Percentiles rank a stretch among this genome's conserved stretches.
These are phyloP conservation scores for Avicennia marina DNA, from an alignment of 257 asterid species.

Conservation along the genomic window DNA sequence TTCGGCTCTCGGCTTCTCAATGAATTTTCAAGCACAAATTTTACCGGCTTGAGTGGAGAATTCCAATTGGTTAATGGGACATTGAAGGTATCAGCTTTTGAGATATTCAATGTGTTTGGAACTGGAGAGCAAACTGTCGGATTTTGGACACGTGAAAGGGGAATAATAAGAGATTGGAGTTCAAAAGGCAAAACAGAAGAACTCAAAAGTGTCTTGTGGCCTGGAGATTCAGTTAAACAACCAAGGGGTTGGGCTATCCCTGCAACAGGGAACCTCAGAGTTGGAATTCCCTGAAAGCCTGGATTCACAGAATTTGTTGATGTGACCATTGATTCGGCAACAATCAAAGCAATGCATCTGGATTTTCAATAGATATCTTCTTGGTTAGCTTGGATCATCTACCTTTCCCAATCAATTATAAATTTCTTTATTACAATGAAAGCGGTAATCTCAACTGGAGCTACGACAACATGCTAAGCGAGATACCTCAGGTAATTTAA, in stretches of 20 bases:
- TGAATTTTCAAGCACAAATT: constrained; percentile 25
- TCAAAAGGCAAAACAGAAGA: constrained; percentile 4
- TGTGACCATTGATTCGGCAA: constrained; percentile 12
- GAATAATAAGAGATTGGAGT: constrained; percentile 9
- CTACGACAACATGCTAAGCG: constrained; percentile 11
- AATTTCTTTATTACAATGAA: constrained; percentile 9
- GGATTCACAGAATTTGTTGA: constrained; percentile 38
- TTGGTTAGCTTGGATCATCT: constrained; percentile 8
- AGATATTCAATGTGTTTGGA: constrained; percentile 50
- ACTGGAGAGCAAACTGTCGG: constrained; percentile 48
- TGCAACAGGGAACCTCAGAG: constrained; percentile 23
- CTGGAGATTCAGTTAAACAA: constrained; percentile 31
- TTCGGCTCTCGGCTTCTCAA: constrained; percentile 39
- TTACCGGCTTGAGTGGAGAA: constrained; percentile 50
- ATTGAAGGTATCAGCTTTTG: constrained; percentile 32
- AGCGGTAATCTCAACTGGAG: background rate
- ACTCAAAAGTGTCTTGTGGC: constrained; percentile 22
- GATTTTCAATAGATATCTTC: constrained; percentile 38
- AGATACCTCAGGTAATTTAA: constrained; percentile 18
- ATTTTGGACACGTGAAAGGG: constrained; percentile 45
- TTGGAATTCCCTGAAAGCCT: constrained; percentile 23
- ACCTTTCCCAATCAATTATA: constrained; percentile 16
- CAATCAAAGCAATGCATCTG: constrained; percentile 16
- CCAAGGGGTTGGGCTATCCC: constrained; percentile 38
- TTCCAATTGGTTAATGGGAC: constrained; percentile 34